Evolutionary conservation across 257 asterid species (phyloP).

Genomic region (Nicotiana knightiana): DNA sequence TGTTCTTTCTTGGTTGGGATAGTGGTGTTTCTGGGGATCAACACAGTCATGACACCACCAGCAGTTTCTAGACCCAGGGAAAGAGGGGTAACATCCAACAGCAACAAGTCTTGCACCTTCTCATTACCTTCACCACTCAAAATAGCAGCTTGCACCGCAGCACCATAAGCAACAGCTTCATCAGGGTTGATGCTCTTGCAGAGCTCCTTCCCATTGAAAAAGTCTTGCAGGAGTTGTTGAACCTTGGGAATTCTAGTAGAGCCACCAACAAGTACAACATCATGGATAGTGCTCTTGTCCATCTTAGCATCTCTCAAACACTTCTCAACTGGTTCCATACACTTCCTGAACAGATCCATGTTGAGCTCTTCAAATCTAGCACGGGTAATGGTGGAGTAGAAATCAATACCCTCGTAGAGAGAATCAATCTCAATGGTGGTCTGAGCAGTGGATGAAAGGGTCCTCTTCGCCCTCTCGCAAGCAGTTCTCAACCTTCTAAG

Average conservation of each 20-base stretch:
- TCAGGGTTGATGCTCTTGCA: constrained; percentile 88
- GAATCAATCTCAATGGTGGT: constrained; percentile 38
- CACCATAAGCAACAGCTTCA: constrained; percentile 85
- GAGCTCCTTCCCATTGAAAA: constrained; percentile 80
- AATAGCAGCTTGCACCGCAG: constrained; percentile 86
- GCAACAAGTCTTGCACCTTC: constrained; percentile 69
- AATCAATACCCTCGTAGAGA: constrained; percentile 31
- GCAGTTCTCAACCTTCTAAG: constrained; percentile 35
- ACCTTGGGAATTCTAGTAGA: constrained; percentile 41
- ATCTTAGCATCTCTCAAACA: constrained; percentile 34
- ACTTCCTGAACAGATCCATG: constrained; percentile 37
- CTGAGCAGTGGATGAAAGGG: constrained; percentile 33
- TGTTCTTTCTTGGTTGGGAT: constrained; percentile 82
- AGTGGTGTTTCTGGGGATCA: constrained; percentile 75
- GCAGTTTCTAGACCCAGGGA: constrained; percentile 79
- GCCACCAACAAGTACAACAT: constrained; percentile 37
- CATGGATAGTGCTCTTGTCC: constrained; percentile 33
- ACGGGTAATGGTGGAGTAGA: constrained; percentile 38
- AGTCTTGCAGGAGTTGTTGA: constrained; percentile 51
- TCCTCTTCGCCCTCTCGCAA: constrained; percentile 35
- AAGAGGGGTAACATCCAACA: constrained; percentile 79
- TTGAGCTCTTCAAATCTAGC: constrained; percentile 37
- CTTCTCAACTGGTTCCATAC: constrained; percentile 38
- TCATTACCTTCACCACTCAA: constrained; percentile 81
- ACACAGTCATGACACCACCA: constrained; percentile 79